A percentile compares a stretch with the other conserved stretches of the same genome.
Conservation (phyloP, 2,329 filamentous ascomycete species). For the Neopestalotiopsis sp. region DNA sequence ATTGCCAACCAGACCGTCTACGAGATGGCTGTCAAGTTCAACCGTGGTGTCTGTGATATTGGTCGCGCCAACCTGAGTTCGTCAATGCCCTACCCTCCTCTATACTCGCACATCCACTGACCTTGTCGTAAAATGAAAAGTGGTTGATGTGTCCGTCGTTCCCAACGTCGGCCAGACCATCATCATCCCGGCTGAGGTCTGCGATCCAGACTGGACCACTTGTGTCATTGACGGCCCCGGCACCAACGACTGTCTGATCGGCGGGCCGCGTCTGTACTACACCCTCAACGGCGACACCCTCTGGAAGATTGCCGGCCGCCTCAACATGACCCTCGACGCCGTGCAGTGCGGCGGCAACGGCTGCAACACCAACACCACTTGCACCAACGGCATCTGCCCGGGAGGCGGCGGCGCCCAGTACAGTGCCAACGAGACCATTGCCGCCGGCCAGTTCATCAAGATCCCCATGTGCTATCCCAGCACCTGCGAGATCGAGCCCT, state of each 20-base stretch:
- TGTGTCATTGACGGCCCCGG: neutral
- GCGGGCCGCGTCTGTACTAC: neutral
- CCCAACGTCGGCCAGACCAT: neutral
- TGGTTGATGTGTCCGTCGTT: neutral
- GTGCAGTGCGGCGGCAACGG: neutral
- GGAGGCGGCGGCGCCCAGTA: neutral
- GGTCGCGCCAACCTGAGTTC: neutral
- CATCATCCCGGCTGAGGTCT: neutral
- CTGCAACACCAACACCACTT: neutral
- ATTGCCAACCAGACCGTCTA: neutral
- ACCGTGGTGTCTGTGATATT: neutral
- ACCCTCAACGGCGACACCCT: neutral
- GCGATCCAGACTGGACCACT: neutral
- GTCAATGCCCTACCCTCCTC: neutral
- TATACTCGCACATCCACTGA: neutral
- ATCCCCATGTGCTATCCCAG: neutral
- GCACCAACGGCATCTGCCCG: neutral
- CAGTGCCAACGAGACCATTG: neutral
- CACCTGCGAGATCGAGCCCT: neutral
- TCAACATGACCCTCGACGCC: neutral
- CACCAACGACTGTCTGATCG: neutral
- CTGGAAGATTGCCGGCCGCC: neutral
- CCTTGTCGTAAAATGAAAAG: neutral
- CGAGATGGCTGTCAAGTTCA: neutral
- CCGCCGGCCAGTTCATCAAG: neutral